Conservation (phyloP, 495 filamentous ascomycete genomes). For the Xylaria scruposa region DNA sequence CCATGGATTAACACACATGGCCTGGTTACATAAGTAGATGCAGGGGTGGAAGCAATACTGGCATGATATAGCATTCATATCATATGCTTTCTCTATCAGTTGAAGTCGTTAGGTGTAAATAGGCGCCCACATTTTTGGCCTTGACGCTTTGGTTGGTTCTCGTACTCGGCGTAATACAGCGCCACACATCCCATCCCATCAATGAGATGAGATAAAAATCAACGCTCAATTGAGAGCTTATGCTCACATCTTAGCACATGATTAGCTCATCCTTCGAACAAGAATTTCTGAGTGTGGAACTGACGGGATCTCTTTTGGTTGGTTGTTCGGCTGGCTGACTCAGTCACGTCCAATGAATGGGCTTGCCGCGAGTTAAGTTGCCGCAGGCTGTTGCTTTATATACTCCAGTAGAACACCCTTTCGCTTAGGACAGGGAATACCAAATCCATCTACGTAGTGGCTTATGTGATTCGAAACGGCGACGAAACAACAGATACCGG, state of each 20-base stretch:
- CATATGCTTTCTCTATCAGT: not conserved
- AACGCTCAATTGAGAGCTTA: not conserved
- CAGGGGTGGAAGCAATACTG: not conserved
- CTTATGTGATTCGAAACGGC: slow-evolving; percentile 10
- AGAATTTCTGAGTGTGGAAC: not conserved
- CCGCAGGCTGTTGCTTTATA: not conserved
- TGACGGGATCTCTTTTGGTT: not conserved
- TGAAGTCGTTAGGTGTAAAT: slow-evolving; percentile 1
- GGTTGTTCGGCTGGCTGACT: not conserved
- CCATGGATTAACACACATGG: not conserved
- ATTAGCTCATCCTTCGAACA: slow-evolving; percentile 20
- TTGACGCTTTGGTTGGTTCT: slow-evolving; percentile 10
- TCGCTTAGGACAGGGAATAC: not conserved
- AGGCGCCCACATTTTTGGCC: not conserved
- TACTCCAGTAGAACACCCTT: not conserved
- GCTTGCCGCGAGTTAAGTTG: not conserved
- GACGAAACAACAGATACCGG: not conserved
- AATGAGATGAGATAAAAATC: slow-evolving; percentile 5
- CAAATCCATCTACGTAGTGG: not conserved
- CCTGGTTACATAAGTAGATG: not conserved
- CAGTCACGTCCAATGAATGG: not conserved
- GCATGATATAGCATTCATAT: not conserved
- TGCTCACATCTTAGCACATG: slow-evolving; percentile 14
- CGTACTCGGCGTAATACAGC: slow-evolving; percentile 22
- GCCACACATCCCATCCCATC: slow-evolving; percentile 12